These are phyloP conservation scores for Epichloe baconii DNA, from an alignment of 2,329 filamentous ascomycete species.

Conservation along the genomic window DNA sequence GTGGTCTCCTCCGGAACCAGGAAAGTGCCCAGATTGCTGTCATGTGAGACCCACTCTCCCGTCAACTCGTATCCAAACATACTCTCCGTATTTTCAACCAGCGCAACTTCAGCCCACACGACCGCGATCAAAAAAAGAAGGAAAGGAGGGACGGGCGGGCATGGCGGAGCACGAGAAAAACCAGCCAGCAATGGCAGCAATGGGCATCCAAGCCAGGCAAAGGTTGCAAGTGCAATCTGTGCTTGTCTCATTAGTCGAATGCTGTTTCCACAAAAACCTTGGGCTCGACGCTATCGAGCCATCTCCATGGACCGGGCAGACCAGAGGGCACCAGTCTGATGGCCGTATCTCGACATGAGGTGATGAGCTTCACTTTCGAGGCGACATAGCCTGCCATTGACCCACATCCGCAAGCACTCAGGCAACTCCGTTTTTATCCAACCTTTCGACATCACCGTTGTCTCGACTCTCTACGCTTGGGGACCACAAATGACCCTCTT, in stretches of 20 bases:
- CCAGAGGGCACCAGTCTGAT: not conserved
- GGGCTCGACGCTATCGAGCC: not conserved
- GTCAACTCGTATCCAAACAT: not conserved
- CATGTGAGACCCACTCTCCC: not conserved
- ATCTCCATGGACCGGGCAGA: not conserved
- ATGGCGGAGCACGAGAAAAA: not conserved
- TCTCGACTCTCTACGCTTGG: not conserved
- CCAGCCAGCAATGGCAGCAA: no score
- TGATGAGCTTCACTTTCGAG: not conserved
- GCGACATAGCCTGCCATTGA: not conserved
- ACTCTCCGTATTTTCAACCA: not conserved
- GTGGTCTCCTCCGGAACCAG: not conserved
- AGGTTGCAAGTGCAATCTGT: not conserved
- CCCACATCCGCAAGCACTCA: not conserved
- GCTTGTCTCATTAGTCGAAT: not conserved
- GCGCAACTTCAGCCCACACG: not conserved
- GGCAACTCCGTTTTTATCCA: not conserved
- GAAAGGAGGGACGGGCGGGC: not conserved
- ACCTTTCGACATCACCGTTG: not conserved
- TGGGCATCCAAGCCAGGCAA: not conserved
- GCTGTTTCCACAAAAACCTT: not conserved
- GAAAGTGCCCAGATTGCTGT: not conserved
- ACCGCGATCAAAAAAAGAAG: not conserved
- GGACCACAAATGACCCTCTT: conserved; percentile 7
- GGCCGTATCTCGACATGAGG: not conserved